Evolutionary conservation across 1,139 yeast species (phyloP), one percentile per base, ranked within the genome.

Genomic region (Arxiozyma telluris): DNA sequence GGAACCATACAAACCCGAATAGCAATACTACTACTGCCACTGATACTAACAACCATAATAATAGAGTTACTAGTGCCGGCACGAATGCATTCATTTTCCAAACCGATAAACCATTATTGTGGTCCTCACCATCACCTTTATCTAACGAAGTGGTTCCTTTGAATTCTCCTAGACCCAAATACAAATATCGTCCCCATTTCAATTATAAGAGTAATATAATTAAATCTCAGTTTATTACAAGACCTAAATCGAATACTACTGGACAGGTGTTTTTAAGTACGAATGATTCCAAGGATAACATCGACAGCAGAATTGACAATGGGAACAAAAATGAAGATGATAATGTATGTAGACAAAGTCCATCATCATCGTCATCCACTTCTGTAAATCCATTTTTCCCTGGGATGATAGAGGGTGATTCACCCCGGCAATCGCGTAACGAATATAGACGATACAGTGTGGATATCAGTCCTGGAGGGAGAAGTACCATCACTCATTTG

Each of bases 381-480:
- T 30, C 49, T 1, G 49, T 41, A 38, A 50, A 41, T 27, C 49
- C 49, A 50, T 50, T 41, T 20, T 50, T 45, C 9, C 39, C 49
- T 44, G 41, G 43, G n/a, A 34, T 38, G 27, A 27, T 25, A n/a
- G 49, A 50, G 8, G 21, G 25, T 11, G 42, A 34, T 5, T 43
- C 47, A 25, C 42, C 47, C 20, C 42, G 27, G 8, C 39, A 34
- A 17, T 27, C 49, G 7, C 9, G n/a, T 17, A 20, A 18, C 2
- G 18, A 46, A 27, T 22, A 25, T 17, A 50, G 57, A 49, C 23
- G 57, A 47, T 48, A 51, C 42, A 54, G 56, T 48, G 53, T 50
- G 3, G 56, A 54, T 42, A 52, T 41, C 9, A 11, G 17, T 20
- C 20, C 8, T 15, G 44, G 43, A 18, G 18, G n/a, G n/a, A 15